Evolutionary conservation across 192 early-diverging fungal species (phyloP), one percentile per base, ranked within the genome.

Genomic region (Coemansia sp.): DNA sequence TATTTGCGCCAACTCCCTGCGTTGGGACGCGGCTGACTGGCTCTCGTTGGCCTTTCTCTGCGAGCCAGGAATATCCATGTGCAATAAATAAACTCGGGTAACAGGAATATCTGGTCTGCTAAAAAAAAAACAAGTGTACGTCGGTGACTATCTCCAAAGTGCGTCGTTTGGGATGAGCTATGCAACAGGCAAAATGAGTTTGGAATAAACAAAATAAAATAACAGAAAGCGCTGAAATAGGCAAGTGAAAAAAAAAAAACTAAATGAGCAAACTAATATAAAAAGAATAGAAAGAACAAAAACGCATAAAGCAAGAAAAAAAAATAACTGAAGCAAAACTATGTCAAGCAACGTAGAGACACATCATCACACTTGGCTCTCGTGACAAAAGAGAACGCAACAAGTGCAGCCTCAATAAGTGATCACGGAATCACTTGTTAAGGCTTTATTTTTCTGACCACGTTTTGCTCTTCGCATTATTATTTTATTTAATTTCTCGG

Each of bases 1-100:
- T 34, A 74, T 67, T 64, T 84, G 81, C 8, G 81, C 81, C 64
- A 84, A 73, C 66, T 84, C 81, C 57, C 67, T 74, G 70, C 81
- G 81, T 54, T 79, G 73, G 14, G 68, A 58, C 36, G 57, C 67
- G 35, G 56, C 76, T 28, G 69, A 61, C 39, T 51, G 68, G 22
- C 43, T 57, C 62, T 37, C 61, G 53, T 15, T 34, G 28, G 55
- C 55, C 55, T 35, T 51, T 43, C 67, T 17, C 51, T 37, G 39
- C 2, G 68, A 60, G 39, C 75, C 80, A 12, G 64, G 65, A 37
- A 77, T 74, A 38, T 83, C 71, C 80, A 83, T 81, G 43, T 38
- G 65, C 34, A 22, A 32, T 20, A 51, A 8, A 12, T 48, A 48
- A 48, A 48, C 17, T 48, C 45, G 45, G 3, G 45, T 48, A 48